Evolutionary conservation across 768 basidiomycete genomes (phyloP).

Genomic region (Xanthoconium stramineum): DNA sequence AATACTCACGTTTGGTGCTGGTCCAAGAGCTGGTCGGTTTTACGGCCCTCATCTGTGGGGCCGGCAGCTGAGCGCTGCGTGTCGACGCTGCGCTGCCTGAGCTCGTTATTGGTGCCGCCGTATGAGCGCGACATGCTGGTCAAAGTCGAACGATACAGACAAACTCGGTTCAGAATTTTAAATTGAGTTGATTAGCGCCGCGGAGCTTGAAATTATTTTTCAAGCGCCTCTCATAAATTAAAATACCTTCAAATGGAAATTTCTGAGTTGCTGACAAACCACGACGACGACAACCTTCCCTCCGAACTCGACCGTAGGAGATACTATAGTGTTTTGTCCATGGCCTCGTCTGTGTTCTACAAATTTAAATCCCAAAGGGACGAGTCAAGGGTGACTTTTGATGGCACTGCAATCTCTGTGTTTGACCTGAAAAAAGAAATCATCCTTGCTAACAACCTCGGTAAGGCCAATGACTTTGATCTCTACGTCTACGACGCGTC

Average conservation of each 20-base stretch:
- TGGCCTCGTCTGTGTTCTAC: constrained; percentile 97
- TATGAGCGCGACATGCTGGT: constrained; percentile 29
- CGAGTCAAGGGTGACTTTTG: constrained; percentile 95
- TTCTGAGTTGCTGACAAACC: constrained; percentile 7
- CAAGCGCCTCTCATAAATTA: constrained; percentile 21
- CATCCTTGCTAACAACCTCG: constrained; percentile 92
- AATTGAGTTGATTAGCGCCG: constrained; percentile 1
- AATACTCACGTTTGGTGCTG: constrained; percentile 55
- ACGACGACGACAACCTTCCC: constrained; percentile 19
- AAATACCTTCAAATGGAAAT: neutral
- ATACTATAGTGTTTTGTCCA: constrained; percentile 31
- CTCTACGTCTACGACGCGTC: constrained; percentile 80
- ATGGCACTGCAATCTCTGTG: constrained; percentile 97
- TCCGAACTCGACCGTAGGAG: constrained; percentile 16
- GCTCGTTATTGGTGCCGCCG: constrained; percentile 18
- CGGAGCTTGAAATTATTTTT: constrained; percentile 10
- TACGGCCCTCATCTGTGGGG: constrained; percentile 68
- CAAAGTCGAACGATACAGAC: constrained; percentile 10
- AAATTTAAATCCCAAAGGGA: constrained; percentile 94
- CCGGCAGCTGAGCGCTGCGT: constrained; percentile 23
- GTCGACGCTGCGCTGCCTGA: constrained; percentile 32
- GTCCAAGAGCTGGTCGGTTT: constrained; percentile 71
- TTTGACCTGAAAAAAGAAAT: constrained; percentile 99
- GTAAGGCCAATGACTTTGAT: constrained; percentile 97
- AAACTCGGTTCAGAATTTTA: constrained; percentile 4